Evolutionary conservation across 805 yeast genomes (phyloP), one percentile per base, ranked within the genome.

Genomic region (Kodamaea kakaduensis): DNA sequence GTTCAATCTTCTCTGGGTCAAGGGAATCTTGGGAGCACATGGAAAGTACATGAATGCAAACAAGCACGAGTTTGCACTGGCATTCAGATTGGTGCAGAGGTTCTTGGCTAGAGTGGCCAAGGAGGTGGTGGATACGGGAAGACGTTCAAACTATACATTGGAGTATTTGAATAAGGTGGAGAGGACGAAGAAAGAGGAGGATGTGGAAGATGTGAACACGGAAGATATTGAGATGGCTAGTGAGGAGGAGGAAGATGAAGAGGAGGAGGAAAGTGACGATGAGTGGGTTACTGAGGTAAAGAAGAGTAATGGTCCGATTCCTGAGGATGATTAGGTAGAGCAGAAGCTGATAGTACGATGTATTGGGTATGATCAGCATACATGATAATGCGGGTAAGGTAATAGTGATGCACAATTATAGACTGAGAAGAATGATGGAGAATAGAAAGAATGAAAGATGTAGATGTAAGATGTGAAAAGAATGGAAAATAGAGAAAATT

Each of bases 1-100:
- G 61, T 88, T 80, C 63, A 78, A 81, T 48, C 57, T 93, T 43
- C 47, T 83, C 8, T 93, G 98, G 97, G 70, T 90, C 21, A 77
- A 80, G 46, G 64, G 73, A 10, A 48, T 88, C 4, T 58, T 93
- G 12, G 69, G 81, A 1, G 58, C 71, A 13, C 97, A 90, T 54
- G 97, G 98, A 9, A 71, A 71, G 44, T 81, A 75, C 56, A 82
- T 93, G 35, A 70, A 75, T 25, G 57, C 58, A 9, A 73, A 83
- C 49, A 78, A 77, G 50, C 78, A 73, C 42, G 72, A 77, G 34
- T 84, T 81, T 48, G 67, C 78, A 2, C 74, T 78, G 38, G 69
- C 82, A 0, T 54, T 86, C 45, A 76, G 89, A 47, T 72, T 84
- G 1, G 61, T 87, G 7, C 94, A 81, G 51, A 70, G 93, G 50